Evolutionary conservation across 1,284 basidiomycete genomes (phyloP).

Genomic region (Marasmius fiardii): DNA sequence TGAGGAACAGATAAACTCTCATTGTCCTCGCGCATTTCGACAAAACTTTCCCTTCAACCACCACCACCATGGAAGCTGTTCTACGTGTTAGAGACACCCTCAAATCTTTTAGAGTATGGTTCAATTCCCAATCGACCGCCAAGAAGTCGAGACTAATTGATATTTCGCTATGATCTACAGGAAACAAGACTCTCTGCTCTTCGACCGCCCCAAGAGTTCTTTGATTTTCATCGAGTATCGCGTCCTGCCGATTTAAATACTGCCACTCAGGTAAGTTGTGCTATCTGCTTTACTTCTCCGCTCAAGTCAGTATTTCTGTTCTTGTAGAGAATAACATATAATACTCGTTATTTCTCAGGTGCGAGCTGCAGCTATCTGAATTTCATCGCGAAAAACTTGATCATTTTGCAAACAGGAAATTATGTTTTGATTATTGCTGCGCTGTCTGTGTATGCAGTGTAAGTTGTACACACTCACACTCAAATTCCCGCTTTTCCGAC

Average conservation of each 20-base stretch:
- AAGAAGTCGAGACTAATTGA: neutral
- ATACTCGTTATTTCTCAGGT: slow-evolving; percentile 91
- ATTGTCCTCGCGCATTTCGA: neutral
- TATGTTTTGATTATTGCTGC: slow-evolving; percentile 82
- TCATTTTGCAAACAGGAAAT: slow-evolving; percentile 57
- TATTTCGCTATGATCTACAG: slow-evolving; percentile 38
- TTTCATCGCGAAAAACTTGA: neutral
- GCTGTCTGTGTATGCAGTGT: slow-evolving; percentile 90
- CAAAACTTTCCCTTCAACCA: neutral
- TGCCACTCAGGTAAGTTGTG: slow-evolving; percentile 58
- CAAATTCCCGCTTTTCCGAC: neutral
- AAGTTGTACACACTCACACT: slow-evolving; percentile 36
- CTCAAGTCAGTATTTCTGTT: neutral
- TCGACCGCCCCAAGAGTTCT: slow-evolving; percentile 79
- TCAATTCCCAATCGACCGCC: slow-evolving; percentile 11
- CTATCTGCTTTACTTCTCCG: slow-evolving; percentile 8
- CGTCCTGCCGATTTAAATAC: slow-evolving; percentile 72
- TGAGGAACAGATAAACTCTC: neutral
- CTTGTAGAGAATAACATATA: slow-evolving; percentile 85
- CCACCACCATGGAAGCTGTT: slow-evolving; percentile 51
- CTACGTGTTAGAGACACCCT: slow-evolving; percentile 64
- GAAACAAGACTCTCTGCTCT: slow-evolving; percentile 84
- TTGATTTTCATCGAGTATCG: slow-evolving; percentile 87
- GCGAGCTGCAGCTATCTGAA: slow-evolving; percentile 12
- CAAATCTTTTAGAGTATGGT: slow-evolving; percentile 67